A percentile compares a stretch with the other conserved stretches of the same genome.
Evolutionary conservation across 1,284 basidiomycete species (phyloP).

Genomic region (Heterobasidion irregulare): DNA sequence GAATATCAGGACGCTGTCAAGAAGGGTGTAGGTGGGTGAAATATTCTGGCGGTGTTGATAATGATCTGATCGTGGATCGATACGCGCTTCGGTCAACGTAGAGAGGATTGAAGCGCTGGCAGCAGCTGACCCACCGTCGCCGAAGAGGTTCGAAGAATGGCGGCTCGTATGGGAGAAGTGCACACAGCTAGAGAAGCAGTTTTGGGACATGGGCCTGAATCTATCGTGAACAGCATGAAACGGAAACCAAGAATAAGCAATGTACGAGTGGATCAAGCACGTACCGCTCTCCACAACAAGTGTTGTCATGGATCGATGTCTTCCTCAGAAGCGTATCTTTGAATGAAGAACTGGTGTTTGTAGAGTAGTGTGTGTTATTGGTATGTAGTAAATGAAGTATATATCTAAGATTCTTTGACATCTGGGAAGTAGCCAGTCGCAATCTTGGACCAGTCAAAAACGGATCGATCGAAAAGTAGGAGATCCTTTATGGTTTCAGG

Average conservation of each 20-base stretch:
- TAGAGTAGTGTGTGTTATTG: neutral
- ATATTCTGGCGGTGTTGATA: neutral
- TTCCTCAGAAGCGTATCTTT: neutral
- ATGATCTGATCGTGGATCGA: neutral
- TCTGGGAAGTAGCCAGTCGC: slow-evolving; percentile 10
- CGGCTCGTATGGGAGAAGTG: slow-evolving; percentile 71
- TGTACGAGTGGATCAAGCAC: too few relatives aligned
- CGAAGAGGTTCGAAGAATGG: slow-evolving; percentile 57
- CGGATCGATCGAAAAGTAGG: slow-evolving; percentile 4
- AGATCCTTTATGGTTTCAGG: slow-evolving; percentile 7
- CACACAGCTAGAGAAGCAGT: slow-evolving; percentile 74
- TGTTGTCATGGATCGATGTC: too few relatives aligned
- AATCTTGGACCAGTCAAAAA: slow-evolving; percentile 9
- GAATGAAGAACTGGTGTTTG: neutral
- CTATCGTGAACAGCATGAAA: slow-evolving; percentile 18
- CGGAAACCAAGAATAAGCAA: too few relatives aligned
- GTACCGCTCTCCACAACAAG: too few relatives aligned
- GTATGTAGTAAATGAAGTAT: neutral
- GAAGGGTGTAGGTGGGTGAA: slow-evolving; percentile 55
- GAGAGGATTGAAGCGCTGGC: slow-evolving; percentile 57
- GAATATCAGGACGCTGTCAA: slow-evolving; percentile 67
- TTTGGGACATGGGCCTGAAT: slow-evolving; percentile 83
- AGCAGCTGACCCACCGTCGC: slow-evolving; percentile 57
- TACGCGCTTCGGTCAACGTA: slow-evolving; percentile 19
- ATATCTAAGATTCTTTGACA: neutral